Evolutionary conservation across 306 rosid genomes (phyloP), one percentile per base, ranked within the genome.

Genomic region (Quercus agrifolia): DNA sequence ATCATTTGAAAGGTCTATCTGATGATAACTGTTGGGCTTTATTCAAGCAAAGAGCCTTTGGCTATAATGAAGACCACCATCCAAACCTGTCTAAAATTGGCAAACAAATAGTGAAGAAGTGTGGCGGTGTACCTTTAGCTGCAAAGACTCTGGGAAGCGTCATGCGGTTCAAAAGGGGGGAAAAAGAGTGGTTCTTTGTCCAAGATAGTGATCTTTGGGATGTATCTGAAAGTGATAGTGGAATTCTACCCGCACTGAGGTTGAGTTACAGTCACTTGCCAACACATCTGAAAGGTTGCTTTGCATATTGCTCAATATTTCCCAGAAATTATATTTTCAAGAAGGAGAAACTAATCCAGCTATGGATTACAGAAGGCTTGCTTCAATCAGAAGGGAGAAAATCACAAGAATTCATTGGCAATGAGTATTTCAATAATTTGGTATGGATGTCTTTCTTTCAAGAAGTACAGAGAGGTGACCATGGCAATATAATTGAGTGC

Each of bases 111-210:
- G 67, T 86, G 10, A 57, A 67, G n/a, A 83, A 78, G 75, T 83
- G 87, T 74, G 77, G 68, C 23, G 84, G 90, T 5, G 80, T 86
- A 0, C 90, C 84, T 0, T 55, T 86, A 41, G 87, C 81, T 14
- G 77, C 81, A n/a, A 74, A 74, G 21, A 78, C 56, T 5, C 14
- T 87, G 14, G 86, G 86, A 72, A 72, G 86, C 33, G 8, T 83
- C 27, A 61, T 87, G 56, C 64, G 57, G 5, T n/a, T 13, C 2
- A 81, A 30, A 18, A 78, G 79, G 70, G 55, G 81, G 20, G 87
- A 78, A 67, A 56, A 46, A 6, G 78, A 87, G n/a, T 87, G 87
- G 90, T 25, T 11, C 58, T 14, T 21, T 58, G 83, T 83, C 51
- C 57, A 63, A 56, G 73, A 23, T 4, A 74, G 71, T 5, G 83